These are phyloP conservation scores for Penicillium sp. DNA, from an alignment of 2,329 filamentous ascomycete genomes.

Conservation along the genomic window DNA sequence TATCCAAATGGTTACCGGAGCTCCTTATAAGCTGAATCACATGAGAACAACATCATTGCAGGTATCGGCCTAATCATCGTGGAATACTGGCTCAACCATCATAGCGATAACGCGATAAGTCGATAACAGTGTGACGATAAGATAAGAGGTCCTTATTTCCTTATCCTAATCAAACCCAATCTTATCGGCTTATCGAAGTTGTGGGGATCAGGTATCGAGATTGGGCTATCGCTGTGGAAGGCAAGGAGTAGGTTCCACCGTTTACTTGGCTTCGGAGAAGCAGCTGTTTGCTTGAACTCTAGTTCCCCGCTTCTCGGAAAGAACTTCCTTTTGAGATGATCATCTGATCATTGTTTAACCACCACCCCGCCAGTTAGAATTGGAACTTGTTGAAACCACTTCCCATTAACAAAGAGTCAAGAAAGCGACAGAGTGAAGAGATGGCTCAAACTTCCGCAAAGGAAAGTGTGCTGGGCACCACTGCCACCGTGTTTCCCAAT, in stretches of 20 bases:
- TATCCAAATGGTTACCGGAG: neutral
- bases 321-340: neutral
- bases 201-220: neutral
- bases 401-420: too few species aligned
- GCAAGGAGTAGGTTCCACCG: neutral
- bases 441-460: neutral
- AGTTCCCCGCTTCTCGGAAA: neutral
- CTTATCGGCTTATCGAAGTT: neutral
- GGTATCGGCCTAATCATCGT: neutral
- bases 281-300: neutral
- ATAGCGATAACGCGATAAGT: neutral
- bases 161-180: neutral
- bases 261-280: neutral
- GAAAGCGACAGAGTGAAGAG: neutral
- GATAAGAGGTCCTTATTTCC: neutral
- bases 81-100: neutral
- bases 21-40: neutral
- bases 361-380: neutral
- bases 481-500: neutral
- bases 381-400: neutral
- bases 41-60: neutral
- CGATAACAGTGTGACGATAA: neutral
- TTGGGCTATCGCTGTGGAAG: neutral
- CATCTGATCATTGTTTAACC: neutral
- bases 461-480: conserved; percentile 1